Evolutionary conservation across 257 asterid genomes (phyloP), one percentile per base, ranked within the genome.

Genomic region (Cynanchum wilfordii): DNA sequence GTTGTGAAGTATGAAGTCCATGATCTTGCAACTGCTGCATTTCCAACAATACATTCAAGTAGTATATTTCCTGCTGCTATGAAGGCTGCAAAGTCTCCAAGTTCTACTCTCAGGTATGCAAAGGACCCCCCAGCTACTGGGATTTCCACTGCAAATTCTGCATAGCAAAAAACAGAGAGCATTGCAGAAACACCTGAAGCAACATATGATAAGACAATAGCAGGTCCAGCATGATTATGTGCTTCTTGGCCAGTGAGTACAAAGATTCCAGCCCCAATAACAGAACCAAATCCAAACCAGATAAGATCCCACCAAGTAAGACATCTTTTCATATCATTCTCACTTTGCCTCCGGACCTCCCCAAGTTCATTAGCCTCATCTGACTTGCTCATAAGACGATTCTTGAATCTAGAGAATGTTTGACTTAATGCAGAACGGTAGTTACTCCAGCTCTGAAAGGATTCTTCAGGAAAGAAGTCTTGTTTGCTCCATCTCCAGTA

Each of bases 121-220:
- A 81, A 81, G 10, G 85, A 78, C 7, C 85, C 85, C 59, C 85
- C 85, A 54, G 85, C 85, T 0, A 82, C 85, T 3, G 85, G 85
- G 22, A 82, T 68, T 54, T 82, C 83, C 17, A 78, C 80, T 4
- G 82, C 76, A 50, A 82, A 82, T 69, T 82, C 83, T 17, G 79
- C 76, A 73, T 82, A 82, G 17, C 80, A 75, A 59, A 79, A 75
- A 5, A 79, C 79, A 3, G 83, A 75, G 12, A 79, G 66, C 74
- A 79, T 70, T 29, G 85, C 83, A 54, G 85, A 72, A 22, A 69
- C 24, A 63, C 85, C 81, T 25, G 85, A 82, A 24, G 76, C 74
- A 7, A 51, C 65, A 76, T 82, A 78, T 11, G 83, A 72, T 7
- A 82, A 27, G 38, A 75, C 72, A 44, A 82, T 78, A 29, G 85